Evolutionary conservation across 129 eudicot genomes (phyloP).

Genomic region (Flaveria brownii): DNA sequence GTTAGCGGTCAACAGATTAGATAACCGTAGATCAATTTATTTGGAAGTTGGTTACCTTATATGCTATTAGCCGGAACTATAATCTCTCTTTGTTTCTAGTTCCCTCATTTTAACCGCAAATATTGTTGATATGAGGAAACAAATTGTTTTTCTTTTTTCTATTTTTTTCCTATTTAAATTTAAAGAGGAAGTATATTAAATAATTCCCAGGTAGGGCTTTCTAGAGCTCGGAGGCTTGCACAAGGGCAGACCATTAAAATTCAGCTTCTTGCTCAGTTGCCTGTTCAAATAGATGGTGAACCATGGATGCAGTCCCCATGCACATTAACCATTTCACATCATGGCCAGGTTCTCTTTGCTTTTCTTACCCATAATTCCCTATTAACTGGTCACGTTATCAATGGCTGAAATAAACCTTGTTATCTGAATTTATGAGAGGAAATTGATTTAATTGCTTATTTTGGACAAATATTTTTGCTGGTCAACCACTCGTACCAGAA

Average conservation of each 20-base stretch:
- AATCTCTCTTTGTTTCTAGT: not conserved
- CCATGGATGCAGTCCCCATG: slow-evolving; percentile 97
- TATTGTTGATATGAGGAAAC: not conserved
- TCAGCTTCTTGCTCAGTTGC: slow-evolving; percentile 83
- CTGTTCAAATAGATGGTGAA: slow-evolving; percentile 98
- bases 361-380: no score
- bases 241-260: slow-evolving; percentile 86
- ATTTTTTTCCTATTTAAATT: not conserved
- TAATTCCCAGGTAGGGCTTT: slow-evolving; percentile 77
- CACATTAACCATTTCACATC: slow-evolving; percentile 84
- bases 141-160: not conserved
- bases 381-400: no score
- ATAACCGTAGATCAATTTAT: not conserved
- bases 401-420: no score
- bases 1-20: not conserved
- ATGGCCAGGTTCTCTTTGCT: slow-evolving; percentile 76
- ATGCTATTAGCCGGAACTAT: not conserved
- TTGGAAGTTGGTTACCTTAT: not conserved
- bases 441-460: no score
- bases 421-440: no score
- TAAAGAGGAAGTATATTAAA: not conserved
- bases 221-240: slow-evolving; percentile 94
- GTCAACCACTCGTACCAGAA: not conserved
- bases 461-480: not conserved
- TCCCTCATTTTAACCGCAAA: not conserved